Percentiles rank a stretch among this genome's conserved stretches.
Conservation (phyloP, 371 early-diverging fungal genomes). For the Choanephora cucurbitarum region DNA sequence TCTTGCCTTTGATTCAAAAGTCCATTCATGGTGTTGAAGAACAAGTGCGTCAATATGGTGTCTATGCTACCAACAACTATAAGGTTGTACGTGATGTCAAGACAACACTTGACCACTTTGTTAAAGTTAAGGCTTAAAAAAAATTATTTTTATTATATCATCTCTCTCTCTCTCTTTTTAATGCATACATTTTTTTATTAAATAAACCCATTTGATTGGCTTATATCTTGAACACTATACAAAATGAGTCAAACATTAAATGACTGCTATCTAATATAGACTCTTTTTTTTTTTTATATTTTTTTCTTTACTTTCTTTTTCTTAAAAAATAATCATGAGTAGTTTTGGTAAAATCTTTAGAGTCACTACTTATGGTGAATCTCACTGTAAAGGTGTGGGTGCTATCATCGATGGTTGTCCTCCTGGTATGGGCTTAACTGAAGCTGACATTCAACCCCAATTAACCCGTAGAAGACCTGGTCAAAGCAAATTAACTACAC, state of each 20-base stretch:
- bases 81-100: constrained; percentile 24
- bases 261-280: constrained; percentile 1
- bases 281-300: constrained; percentile 10
- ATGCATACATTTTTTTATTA: too few species aligned
- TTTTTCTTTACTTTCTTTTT: constrained; percentile 13
- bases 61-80: constrained; percentile 28
- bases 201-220: too few species aligned
- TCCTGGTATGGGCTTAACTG: constrained; percentile 89
- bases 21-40: constrained; percentile 51
- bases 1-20: constrained; percentile 49
- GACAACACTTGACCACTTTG: constrained; percentile 13
- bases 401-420: constrained; percentile 96
- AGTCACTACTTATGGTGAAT: constrained; percentile 97
- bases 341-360: constrained; percentile 79
- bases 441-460: constrained; percentile 91
- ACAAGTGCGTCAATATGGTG: constrained; percentile 35
- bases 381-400: constrained; percentile 97
- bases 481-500: constrained; percentile 93
- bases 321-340: constrained; percentile 56
- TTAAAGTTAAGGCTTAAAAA: constrained; percentile 15
- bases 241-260: constrained; percentile 6
- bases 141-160: background rate
- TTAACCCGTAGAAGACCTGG: constrained; percentile 93
- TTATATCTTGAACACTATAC: background rate
- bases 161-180: constrained; percentile 2